Conservation (phyloP, 179 eudicot species). For the Nepenthes alata region DNA sequence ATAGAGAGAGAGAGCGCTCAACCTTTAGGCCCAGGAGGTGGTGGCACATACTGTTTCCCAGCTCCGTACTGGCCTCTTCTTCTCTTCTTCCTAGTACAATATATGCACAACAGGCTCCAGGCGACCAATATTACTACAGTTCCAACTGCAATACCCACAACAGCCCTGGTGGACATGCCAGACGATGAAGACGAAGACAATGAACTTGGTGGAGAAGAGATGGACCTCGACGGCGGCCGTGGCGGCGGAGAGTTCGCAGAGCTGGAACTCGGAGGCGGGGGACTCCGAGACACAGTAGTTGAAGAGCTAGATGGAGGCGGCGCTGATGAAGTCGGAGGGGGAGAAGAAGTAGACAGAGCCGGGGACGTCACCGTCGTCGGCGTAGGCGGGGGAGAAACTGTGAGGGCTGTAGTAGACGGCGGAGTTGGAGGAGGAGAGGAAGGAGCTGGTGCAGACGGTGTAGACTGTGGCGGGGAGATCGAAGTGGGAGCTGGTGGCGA, state of each 20-base stretch:
- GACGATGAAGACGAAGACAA: conserved; percentile 10
- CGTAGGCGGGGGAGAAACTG: conserved; percentile 7
- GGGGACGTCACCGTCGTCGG: conserved; percentile 3
- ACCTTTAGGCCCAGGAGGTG: conserved; percentile 5
- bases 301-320: conserved; percentile 12
- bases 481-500: conserved; percentile 7
- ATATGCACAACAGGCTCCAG: conserved; percentile 16
- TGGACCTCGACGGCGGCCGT: conserved; percentile 8
- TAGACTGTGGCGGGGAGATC: conserved; percentile 1
- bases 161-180: conserved; percentile 7
- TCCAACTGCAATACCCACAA: conserved; percentile 22
- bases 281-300: conserved; percentile 8
- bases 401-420: conserved; percentile 14
- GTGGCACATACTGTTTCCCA: conserved; percentile 20
- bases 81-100: conserved; percentile 19
- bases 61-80: conserved; percentile 15
- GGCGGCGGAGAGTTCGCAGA: neutral
- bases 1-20: neutral
- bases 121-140: conserved; percentile 22
- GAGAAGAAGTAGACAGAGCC: conserved; percentile 3
- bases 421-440: conserved; percentile 9
- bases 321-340: conserved; percentile 9
- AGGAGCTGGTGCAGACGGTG: conserved; percentile 11
- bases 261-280: conserved; percentile 7
- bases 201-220: conserved; percentile 12